Percentiles rank a stretch among this genome's conserved stretches.
Conservation (phyloP, 2,329 filamentous ascomycete genomes). For the Aureobasidium sp. region DNA sequence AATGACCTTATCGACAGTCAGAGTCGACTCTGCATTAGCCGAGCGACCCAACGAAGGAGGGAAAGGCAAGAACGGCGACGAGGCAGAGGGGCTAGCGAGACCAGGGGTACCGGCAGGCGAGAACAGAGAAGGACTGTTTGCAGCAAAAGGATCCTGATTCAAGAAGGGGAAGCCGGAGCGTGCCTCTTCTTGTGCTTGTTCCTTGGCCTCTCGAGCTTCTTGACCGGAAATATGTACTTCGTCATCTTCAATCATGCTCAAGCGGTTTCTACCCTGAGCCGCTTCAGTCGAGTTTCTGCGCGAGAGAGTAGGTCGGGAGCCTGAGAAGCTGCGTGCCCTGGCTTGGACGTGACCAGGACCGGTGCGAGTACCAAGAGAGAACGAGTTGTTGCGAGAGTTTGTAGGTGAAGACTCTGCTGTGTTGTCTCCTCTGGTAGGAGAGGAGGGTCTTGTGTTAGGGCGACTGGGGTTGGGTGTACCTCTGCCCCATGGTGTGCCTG, state of each 20-base stretch:
- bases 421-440: constrained; percentile 23
- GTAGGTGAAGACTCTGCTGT: constrained; percentile 15
- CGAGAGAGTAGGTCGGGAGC: constrained; percentile 15
- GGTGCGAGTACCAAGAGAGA: constrained; percentile 35
- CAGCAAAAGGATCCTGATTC: constrained; percentile 5
- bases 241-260: constrained; percentile 28
- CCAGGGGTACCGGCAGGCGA: constrained; percentile 9
- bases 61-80: constrained; percentile 10
- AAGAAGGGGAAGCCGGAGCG: constrained; percentile 10
- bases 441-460: constrained; percentile 28
- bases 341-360: constrained; percentile 32
- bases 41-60: constrained; percentile 5
- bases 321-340: constrained; percentile 6
- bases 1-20: constrained; percentile 52
- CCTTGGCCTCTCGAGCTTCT: constrained; percentile 27
- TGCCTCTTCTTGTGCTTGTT: constrained; percentile 14
- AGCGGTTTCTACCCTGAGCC: constrained; percentile 18
- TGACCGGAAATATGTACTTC: constrained; percentile 27
- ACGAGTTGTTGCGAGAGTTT: constrained; percentile 16
- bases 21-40: constrained; percentile 17
- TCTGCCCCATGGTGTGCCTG: constrained; percentile 29
- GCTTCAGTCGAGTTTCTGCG: constrained; percentile 26
- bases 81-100: constrained; percentile 6
- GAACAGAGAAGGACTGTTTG: neutral
- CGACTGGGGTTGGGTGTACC: constrained; percentile 26